Evolutionary conservation across 768 basidiomycete genomes (phyloP), one percentile per base, ranked within the genome.

Genomic region (Kwoniella botswanensis): DNA sequence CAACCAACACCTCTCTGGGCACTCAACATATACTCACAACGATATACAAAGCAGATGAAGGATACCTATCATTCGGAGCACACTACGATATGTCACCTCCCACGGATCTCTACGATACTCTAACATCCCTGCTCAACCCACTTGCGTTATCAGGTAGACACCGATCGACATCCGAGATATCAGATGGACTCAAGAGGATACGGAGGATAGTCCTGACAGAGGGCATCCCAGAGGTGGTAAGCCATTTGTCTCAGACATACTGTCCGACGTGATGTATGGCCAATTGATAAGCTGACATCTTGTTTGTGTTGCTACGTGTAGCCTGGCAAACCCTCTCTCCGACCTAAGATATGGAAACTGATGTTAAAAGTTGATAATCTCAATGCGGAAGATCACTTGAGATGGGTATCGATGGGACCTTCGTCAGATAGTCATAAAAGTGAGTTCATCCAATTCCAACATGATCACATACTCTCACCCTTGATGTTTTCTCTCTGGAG

Each of bases 161-260:
- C 70, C 70, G 79, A 21, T 71, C 78, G 11, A 65, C 74, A 9
- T 70, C 72, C 12, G 89, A 89, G 71, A 88, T 93, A 29, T 91
- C 93, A 50, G 94, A 95, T 82, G 89, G 89, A 22, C 86, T 90
- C n/a, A 93, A 92, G 85, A 92, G 93, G 84, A 85, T 97, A 66
- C 86, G 94, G 53, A 88, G 94, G 46, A 86, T 94, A 85, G 94
- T 97, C 57, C 88, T 97, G 42, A 92, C 93, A 22, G 94, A 95
- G 71, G 93, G 93, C 9, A 92, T 96, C 68, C 94, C 94, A 18
- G 84, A 88, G 55, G 85, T 86, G 53, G 94, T 93, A 82, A 70
- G 90, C 87, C 17, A n/a, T n/a, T 63, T 61, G 1, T 68, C 71
- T 17, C 17, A 46, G 2, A 17, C 26, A 26, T 26, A 26, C 26